Evolutionary conservation across 2,329 filamentous ascomycete genomes (phyloP), one percentile per base, ranked within the genome.

Genomic region (Zalaria obscura): DNA sequence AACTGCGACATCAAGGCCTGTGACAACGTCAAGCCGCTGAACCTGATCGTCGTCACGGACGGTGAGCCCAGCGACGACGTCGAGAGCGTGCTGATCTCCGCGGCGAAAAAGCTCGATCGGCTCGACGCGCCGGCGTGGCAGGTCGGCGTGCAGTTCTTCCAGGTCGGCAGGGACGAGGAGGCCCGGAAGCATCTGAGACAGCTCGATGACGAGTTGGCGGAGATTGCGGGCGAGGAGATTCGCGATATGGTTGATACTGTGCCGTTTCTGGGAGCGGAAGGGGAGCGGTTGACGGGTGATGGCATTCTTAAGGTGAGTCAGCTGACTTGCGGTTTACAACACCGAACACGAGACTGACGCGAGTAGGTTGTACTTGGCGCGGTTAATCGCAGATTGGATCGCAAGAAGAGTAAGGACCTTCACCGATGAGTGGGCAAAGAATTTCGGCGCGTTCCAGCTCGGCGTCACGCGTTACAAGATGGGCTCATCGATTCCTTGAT

Each of bases 391-490:
- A 65, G 71, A 44, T 63, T 82, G 40, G 81, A 86, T 58, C 66
- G 73, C 26, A 67, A 62, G 45, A 55, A 48, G 34, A 45, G 48
- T 46, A 48, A 48, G 37, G 52, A 54, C 41, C 43, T 56, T 6
- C 52, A 56, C 44, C 45, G 49, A 2, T 53, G 40, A 48, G 27
- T 11, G 10, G 35, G 35, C n/a, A 8, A 33, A 3, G 31, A 68
- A 98, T 98, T 56, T n/a, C n/a, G n/a, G n/a, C n/a, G n/a, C n/a
- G n/a, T n/a, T 98, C 56, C 91, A 98, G 66, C 83, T 98, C 35
- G 91, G 91, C 62, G 91, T 98, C 40, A 98, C 91, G 39, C 91
- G 98, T 66, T 98, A 98, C 73, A 98, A 98, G 79, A 93, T 96
- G 83, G 91, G 91, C 52, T 94, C 86, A 83, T 98, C 44, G 91